Percentiles rank a stretch among this genome's conserved stretches.
Conservation (phyloP, 1,284 basidiomycete genomes). For the Ceratobasidium sp. region DNA sequence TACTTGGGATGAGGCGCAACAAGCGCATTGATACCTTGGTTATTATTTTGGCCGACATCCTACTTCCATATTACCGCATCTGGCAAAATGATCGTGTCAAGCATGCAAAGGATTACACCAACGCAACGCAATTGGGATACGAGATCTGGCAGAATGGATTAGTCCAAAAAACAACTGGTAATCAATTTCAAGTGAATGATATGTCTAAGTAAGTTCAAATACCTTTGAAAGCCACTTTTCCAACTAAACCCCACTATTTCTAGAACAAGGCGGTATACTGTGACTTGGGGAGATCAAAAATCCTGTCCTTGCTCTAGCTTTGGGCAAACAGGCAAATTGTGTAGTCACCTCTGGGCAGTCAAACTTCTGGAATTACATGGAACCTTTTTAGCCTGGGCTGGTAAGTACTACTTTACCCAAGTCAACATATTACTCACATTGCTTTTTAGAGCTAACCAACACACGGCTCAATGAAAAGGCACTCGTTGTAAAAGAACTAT, state of each 20-base stretch:
- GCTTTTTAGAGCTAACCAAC: neutral
- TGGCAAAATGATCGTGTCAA: neutral
- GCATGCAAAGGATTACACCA: neutral
- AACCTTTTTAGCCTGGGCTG: neutral
- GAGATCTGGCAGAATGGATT: neutral
- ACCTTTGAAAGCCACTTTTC: neutral
- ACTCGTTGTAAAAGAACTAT: neutral
- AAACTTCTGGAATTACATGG: neutral
- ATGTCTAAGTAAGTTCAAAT: neutral
- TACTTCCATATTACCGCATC: neutral
- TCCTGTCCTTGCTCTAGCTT: neutral
- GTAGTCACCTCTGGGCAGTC: conserved; percentile 1
- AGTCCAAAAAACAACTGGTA: neutral
- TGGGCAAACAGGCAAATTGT: conserved; percentile 11
- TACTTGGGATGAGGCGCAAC: conserved; percentile 1
- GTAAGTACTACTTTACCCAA: neutral
- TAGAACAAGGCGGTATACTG: neutral
- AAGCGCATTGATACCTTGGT: conserved; percentile 7
- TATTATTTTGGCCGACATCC: conserved; percentile 1
- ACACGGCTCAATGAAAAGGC: neutral
- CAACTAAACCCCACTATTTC: neutral
- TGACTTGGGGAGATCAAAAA: neutral
- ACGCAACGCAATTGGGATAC: neutral
- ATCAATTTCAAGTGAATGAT: conserved; percentile 4
- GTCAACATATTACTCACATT: neutral